Evolutionary conservation across 1,284 basidiomycete species (phyloP), one percentile per base, ranked within the genome.

Genomic region (Sporisorium iseilematis-ciliati): DNA sequence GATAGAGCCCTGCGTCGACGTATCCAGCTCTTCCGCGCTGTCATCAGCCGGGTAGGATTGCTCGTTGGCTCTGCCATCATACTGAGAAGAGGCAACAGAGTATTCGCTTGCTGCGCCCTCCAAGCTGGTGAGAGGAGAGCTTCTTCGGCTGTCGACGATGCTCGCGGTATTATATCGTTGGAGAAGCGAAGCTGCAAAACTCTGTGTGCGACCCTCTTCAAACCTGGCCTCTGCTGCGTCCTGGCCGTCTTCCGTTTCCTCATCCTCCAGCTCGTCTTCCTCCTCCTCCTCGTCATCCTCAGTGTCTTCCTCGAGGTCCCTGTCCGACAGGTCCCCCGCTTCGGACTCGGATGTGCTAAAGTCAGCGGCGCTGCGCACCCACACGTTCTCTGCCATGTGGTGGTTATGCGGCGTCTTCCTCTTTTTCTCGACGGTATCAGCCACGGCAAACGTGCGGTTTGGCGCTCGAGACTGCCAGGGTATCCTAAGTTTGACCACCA

Each of bases 341-440:
- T 72, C 64, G 38, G 69, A 72, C 10, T 59, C 59, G 5, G 60
- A 56, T 16, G 58, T 29, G 56, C 64, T 66, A 16, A 35, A 43
- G 43, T 72, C 64, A 18, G 67, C 75, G 31, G 59, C 71, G 31
- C 72, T 61, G 51, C 71, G 65, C 8, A 74, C 65, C 70, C 70
- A 73, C 0, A 72, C 69, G 48, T 72, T 52, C 48, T 66, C 65
- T 18, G 66, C 69, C 52, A 26, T 25, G 38, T 72, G 59, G 35
- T 60, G 58, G 23, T 63, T 63, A 33, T 57, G 57, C 20, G 48
- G 26, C 8, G 41, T 43, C 31, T 51, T 63, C 20, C 40, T 52
- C 31, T 55, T 35, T 57, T 51, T 51, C 35, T n/a, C 35, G 25
- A 18, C 46, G 16, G 18, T 26, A 20, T 16, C 41, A 38, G 38